Percentiles rank a stretch among this genome's conserved stretches.
Evolutionary conservation across 495 filamentous ascomycete genomes (phyloP).

Genomic region (Bathelium albidoporum): DNA sequence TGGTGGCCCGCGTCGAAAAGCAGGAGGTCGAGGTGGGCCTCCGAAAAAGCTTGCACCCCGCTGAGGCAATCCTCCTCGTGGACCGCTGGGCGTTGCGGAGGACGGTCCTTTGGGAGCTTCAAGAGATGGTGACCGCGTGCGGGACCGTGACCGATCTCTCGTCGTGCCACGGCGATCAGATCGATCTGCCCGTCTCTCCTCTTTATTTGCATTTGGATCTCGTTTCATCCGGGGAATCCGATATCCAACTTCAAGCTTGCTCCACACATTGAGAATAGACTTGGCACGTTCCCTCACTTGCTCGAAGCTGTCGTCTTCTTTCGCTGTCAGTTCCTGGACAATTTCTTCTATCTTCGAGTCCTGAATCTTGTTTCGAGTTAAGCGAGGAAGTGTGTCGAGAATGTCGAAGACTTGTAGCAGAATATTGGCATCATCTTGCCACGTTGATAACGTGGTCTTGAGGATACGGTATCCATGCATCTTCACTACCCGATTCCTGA

Average conservation of each 20-base stretch:
- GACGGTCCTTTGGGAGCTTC: slow-evolving; percentile 42
- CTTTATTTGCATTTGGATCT: slow-evolving; percentile 40
- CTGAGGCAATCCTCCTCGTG: slow-evolving; percentile 53
- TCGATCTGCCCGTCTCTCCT: slow-evolving; percentile 55
- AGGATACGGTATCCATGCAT: slow-evolving; percentile 97
- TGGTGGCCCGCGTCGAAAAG: slow-evolving; percentile 38
- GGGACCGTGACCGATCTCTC: slow-evolving; percentile 38
- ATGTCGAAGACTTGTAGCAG: slow-evolving; percentile 84
- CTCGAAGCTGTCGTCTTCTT: slow-evolving; percentile 47
- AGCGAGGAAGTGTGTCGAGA: slow-evolving; percentile 73
- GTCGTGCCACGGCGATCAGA: slow-evolving; percentile 43
- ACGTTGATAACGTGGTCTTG: slow-evolving; percentile 70
- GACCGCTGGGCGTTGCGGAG: slow-evolving; percentile 49
- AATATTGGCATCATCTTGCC: slow-evolving; percentile 80
- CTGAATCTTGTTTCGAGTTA: slow-evolving; percentile 94
- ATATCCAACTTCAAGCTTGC: slow-evolving; percentile 82
- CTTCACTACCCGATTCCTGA: slow-evolving; percentile 78
- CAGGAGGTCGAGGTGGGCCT: slow-evolving; percentile 45
- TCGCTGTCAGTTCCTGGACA: slow-evolving; percentile 57
- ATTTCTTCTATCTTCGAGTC: slow-evolving; percentile 91
- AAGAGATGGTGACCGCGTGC: slow-evolving; percentile 42
- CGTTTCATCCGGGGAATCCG: slow-evolving; percentile 78
- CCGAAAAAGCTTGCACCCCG: slow-evolving; percentile 49
- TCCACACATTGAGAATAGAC: slow-evolving; percentile 71
- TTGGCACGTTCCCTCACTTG: slow-evolving; percentile 61